Base-by-base conservation (phyloP, 2,329 filamentous ascomycete species). In the Alternaria sp. region DNA sequence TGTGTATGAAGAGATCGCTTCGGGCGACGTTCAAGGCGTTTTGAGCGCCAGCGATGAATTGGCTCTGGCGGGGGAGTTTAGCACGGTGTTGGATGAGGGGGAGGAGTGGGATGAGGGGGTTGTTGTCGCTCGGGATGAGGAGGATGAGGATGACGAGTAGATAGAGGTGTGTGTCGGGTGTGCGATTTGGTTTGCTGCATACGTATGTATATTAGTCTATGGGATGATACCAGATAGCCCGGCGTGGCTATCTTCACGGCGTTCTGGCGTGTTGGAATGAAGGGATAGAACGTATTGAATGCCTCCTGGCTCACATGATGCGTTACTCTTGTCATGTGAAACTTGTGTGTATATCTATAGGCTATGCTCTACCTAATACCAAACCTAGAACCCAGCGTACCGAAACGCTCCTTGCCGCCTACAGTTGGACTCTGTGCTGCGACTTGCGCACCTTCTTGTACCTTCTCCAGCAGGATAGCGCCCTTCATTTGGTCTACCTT, bases 401-500 rank as follows among this genome's bases (percentile, higher is more conserved):
- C 78, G 59, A 80, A 80, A 19, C 77, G 58, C 54, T 78, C 77
- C 44, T 65, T 74, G 13, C 71, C 68, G 10, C 64, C 61, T 23
- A 69, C 66, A 55, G 74, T 77, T 6, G 74, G 75, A 52, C 76
- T 80, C 67, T 78, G 76, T 21, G 72, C 73, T 5, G 71, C 75
- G 36, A 79, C 75, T 59, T 73, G 69, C n/a, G 74, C 74, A 2
- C 78, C 78, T 61, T 79, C 76, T 36, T 73, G 66, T 15, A 77
- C 76, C 72, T 99, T 99, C 82, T 98, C 95, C n/a, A 99, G 81
- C 65, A 99, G 79, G 44, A 93, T 85, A 0, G 94, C 93, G 0
- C 95, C 96, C 77, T 96, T 96, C 78, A 96, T 85, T 56, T 93
- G 91, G 81, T 98, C 93, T 32, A 99, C 96, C 57, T 93, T 90